Conservation (phyloP, 225 moss, liverwort and hornwort species). For the Marchantia paleacea region DNA sequence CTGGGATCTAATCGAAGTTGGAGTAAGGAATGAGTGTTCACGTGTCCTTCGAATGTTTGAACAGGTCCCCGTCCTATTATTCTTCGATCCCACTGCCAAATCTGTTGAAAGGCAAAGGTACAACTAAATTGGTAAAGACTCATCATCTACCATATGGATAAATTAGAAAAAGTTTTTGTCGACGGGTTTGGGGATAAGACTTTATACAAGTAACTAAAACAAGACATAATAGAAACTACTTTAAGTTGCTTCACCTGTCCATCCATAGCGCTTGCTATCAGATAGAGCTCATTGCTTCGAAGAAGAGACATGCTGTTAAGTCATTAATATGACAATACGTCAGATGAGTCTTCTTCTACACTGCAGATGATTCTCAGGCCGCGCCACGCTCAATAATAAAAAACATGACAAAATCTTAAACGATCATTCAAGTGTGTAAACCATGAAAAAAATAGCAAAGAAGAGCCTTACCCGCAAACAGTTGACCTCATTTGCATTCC, state of each 20-base stretch:
- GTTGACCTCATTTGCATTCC: conserved; percentile 78
- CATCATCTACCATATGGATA: not conserved
- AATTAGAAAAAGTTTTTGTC: not conserved
- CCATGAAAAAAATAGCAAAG: conserved; percentile 8
- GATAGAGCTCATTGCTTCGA: conserved; percentile 66
- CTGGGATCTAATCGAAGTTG: conserved; percentile 85
- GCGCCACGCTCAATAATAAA: not conserved
- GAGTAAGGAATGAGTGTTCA: conserved; percentile 64
- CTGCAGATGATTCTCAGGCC: not conserved
- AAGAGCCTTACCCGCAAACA: conserved; percentile 57
- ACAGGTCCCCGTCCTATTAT: conserved; percentile 63
- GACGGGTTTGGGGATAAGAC: not conserved
- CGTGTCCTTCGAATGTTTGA: conserved; percentile 71
- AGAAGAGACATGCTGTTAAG: conserved; percentile 63
- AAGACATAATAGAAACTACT: not conserved
- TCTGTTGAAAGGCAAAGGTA: conserved; percentile 36
- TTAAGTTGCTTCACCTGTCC: conserved; percentile 58
- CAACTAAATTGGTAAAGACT: too few relatives aligned
- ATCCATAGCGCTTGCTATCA: conserved; percentile 94
- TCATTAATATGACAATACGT: not conserved
- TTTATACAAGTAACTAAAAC: not conserved
- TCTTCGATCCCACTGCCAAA: conserved; percentile 88
- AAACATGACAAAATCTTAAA: not conserved
- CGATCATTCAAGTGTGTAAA: not conserved
- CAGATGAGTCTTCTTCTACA: not conserved